Percentiles rank a stretch among this genome's conserved stretches.
phyloP scores from a whole-genome alignment of 176 grass and related monocot species.

The Alopecurus myosuroides region DNA sequence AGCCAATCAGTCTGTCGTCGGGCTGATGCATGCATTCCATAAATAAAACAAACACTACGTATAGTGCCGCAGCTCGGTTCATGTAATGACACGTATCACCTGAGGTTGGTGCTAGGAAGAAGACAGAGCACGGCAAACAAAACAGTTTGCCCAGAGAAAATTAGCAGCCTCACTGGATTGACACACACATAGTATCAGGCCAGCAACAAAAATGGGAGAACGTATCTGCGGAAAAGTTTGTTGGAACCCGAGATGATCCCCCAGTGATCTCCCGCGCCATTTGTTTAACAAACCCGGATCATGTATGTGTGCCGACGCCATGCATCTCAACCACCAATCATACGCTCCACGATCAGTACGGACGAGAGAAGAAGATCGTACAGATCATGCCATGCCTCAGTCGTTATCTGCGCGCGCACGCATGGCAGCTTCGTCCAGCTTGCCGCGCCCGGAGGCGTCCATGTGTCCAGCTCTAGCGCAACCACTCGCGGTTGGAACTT shows the following conservation, averaged over 20 bases:
- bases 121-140: too few species aligned
- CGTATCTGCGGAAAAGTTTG: not conserved
- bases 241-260: not conserved
- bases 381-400: not conserved
- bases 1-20: not conserved
- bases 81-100: not conserved
- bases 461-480: not conserved
- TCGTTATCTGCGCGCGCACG: not conserved
- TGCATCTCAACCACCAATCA: too few species aligned
- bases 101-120: not conserved
- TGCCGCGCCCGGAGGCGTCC: not conserved
- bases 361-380: not conserved
- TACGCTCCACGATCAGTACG: not conserved
- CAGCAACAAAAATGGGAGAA: not conserved
- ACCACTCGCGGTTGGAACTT: not conserved
- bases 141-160: too few species aligned
- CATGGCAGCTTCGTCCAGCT: not conserved
- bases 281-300: not conserved
- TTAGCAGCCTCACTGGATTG: not conserved
- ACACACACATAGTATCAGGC: not conserved
- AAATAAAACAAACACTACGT: not conserved
- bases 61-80: not conserved
- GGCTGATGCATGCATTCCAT: not conserved
- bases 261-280: not conserved
- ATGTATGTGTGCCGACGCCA: not conserved